Base-by-base conservation (phyloP, 225 moss, liverwort and hornwort genomes). In the Anthoceros angustus region DNA sequence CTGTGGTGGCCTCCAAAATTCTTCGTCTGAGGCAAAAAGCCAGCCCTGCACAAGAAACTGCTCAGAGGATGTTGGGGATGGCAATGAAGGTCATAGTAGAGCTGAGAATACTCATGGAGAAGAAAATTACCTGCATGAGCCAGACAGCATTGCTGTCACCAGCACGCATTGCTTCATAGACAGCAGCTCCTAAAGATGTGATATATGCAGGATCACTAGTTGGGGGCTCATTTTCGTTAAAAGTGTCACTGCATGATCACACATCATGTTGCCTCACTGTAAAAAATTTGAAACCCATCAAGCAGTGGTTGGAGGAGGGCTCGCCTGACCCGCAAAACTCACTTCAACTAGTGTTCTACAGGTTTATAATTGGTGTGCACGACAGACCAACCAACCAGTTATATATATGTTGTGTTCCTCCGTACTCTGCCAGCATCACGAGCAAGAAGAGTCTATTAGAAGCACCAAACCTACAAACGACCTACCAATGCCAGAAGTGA, bases 161-260 rank as follows among this genome's bases (percentile, higher is more conserved):
- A 65, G 80, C 83, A 73, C 72, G 84, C 87, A 94, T 94, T 66
- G 90, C 90, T 74, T 90, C 70, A 67, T 84, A 94, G 66, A 90
- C 87, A 39, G 84, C 82, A 64, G 86, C 78, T 72, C 87, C 90
- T 70, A 94, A 86, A 69, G 78, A 72, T 65, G 87, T 81, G 72
- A 94, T 89, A 60, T 89, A 93, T 42, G 72, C 61, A 60, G 87
- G 87, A 76, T 94, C 84, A 80, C 86, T 72, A 39, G 90, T 86
- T 67, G 90, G 90, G 66, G 90, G 93, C 74, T 78, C 71, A 82
- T 94, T 94, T 69, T 90, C 87, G 68, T 94, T 94, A 73, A 87
- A 94, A 18, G 93, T 94, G 72, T 94, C 93, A 77, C 79, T 83
- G 74, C 66, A 49, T 14, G 66, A 3, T 26, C 63, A 66, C 43